Conservation (phyloP, 352 stramenopile genomes). For the Globisporangium rhizosaccharum region DNA sequence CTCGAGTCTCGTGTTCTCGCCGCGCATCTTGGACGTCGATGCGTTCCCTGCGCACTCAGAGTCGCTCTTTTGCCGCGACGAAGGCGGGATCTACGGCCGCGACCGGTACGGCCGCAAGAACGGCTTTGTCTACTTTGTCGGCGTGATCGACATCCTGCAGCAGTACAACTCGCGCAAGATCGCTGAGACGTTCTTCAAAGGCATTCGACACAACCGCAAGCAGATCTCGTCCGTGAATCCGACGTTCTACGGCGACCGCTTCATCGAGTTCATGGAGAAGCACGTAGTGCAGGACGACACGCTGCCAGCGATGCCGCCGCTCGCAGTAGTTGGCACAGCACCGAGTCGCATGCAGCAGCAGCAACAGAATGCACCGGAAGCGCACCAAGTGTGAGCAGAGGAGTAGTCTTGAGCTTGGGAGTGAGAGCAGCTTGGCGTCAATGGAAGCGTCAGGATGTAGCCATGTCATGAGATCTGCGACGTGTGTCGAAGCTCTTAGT, state of each 20-base stretch:
- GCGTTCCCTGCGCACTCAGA: constrained; percentile 39
- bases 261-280: constrained; percentile 88
- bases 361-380: not conserved
- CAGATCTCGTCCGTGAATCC: constrained; percentile 87
- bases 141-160: constrained; percentile 93
- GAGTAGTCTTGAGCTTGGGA: no score
- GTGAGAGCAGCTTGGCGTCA: no score
- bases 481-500: no score
- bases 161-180: constrained; percentile 92
- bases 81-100: constrained; percentile 65
- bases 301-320: constrained; percentile 16
- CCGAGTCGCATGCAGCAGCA: constrained; percentile 3
- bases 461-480: no score
- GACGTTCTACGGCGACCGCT: constrained; percentile 86
- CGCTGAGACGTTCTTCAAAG: constrained; percentile 88
- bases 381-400: constrained; percentile 6
- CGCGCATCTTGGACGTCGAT: constrained; percentile 42
- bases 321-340: not conserved
- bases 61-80: constrained; percentile 71
- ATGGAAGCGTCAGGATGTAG: no score
- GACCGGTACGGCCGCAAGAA: constrained; percentile 61
- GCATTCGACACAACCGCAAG: constrained; percentile 75
- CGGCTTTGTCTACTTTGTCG: constrained; percentile 86
- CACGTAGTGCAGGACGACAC: constrained; percentile 66
- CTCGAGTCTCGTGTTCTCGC: constrained; percentile 33